phyloP scores from a whole-genome alignment of 345 rosid genomes.

The Orychophragmus violaceus region DNA sequence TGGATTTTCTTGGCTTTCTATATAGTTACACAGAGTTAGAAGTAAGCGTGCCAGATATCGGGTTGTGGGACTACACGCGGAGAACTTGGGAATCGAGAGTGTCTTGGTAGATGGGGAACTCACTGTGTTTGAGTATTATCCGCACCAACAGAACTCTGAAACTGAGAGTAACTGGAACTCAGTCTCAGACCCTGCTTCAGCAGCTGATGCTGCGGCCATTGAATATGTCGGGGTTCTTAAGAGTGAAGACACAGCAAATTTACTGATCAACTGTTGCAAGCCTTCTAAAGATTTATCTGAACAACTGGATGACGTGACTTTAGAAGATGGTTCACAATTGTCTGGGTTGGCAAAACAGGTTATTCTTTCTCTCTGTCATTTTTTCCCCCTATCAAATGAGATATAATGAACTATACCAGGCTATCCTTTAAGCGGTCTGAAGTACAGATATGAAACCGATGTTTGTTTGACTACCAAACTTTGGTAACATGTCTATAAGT shows the following conservation, averaged over 20 bases:
- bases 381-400: background rate
- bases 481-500: background rate
- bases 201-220: conserved; percentile 80
- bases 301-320: conserved; percentile 40
- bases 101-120: conserved; percentile 90
- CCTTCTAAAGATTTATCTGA: conserved; percentile 59
- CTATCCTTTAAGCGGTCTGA: conserved; percentile 17
- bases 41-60: conserved; percentile 88
- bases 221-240: conserved; percentile 60
- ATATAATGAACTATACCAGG: no score
- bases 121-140: conserved; percentile 87
- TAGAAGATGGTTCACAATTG: conserved; percentile 55
- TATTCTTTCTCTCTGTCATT: background rate
- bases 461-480: background rate
- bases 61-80: conserved; percentile 86
- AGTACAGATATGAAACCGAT: background rate
- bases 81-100: conserved; percentile 82
- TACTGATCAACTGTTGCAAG: conserved; percentile 91
- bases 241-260: conserved; percentile 61
- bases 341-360: conserved; percentile 72
- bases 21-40: conserved; percentile 84
- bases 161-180: conserved; percentile 53
- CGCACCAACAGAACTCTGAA: conserved; percentile 50
- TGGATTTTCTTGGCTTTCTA: background rate
- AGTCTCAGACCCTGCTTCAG: conserved; percentile 49